These are phyloP conservation scores for Nepenthes mirabilis DNA, from an alignment of 148 eudicot genomes.

Conservation along the genomic window DNA sequence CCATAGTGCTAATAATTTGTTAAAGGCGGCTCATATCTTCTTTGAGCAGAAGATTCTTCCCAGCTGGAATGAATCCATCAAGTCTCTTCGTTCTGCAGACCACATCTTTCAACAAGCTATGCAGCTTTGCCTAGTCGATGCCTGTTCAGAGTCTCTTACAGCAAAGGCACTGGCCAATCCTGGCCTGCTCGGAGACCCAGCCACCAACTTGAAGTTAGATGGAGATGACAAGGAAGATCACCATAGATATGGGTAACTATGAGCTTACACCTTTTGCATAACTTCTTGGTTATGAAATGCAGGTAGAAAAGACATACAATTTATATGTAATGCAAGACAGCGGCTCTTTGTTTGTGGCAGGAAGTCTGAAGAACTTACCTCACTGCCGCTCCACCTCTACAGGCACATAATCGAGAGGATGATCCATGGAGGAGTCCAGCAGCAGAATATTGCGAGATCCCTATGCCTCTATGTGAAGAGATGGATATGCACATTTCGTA, in stretches of 20 bases:
- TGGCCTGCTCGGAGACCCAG: background rate
- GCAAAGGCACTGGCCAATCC: conserved; percentile 36
- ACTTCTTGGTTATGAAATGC: no score
- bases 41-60: conserved; percentile 35
- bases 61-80: conserved; percentile 45
- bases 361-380: conserved; percentile 27
- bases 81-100: conserved; percentile 22
- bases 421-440: conserved; percentile 25
- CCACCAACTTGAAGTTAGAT: background rate
- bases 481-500: conserved; percentile 15
- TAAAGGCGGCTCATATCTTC: conserved; percentile 20
- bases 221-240: background rate
- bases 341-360: conserved; percentile 31
- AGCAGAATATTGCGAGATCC: conserved; percentile 32
- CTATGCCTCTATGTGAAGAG: conserved; percentile 26
- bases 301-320: background rate
- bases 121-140: conserved; percentile 27
- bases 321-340: conserved; percentile 31
- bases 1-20: conserved; percentile 37
- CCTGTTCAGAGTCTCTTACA: conserved; percentile 28
- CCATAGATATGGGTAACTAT: background rate
- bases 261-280: background rate
- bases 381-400: conserved; percentile 37
- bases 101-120: conserved; percentile 27
- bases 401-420: conserved; percentile 29